Evolutionary conservation across 2,329 filamentous ascomycete genomes (phyloP).

Genomic region (Venturia nashicola): DNA sequence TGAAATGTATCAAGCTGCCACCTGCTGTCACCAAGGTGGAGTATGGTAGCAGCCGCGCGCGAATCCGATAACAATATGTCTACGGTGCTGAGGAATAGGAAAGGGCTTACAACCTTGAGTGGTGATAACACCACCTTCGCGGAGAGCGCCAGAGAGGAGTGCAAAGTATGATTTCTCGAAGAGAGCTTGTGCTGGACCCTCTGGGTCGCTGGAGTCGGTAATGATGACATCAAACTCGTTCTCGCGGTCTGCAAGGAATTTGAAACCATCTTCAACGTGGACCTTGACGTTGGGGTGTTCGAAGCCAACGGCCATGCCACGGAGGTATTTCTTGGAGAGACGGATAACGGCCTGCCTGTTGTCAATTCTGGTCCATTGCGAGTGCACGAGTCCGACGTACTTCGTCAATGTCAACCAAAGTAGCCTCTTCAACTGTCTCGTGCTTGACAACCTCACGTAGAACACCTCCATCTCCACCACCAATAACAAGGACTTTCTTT

Average conservation of each 20-base stretch:
- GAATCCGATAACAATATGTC: background rate
- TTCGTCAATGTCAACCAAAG: slow-evolving; percentile 87
- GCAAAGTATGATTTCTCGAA: slow-evolving; percentile 99
- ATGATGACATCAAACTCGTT: slow-evolving; percentile 99
- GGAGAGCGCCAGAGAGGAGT: slow-evolving; percentile 78
- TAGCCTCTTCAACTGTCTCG: slow-evolving; percentile 88
- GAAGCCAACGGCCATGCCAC: slow-evolving; percentile 86
- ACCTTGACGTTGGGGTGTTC: slow-evolving; percentile 86
- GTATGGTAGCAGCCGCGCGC: background rate
- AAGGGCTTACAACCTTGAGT: slow-evolving; percentile 99
- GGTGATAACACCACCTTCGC: slow-evolving; percentile 94
- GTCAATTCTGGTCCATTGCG: background rate
- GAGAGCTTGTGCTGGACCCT: slow-evolving; percentile 87
- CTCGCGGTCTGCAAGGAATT: slow-evolving; percentile 94
- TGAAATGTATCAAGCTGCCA: background rate
- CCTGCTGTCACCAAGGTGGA: background rate
- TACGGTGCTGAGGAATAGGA: slow-evolving; percentile 21
- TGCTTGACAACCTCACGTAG: slow-evolving; percentile 99
- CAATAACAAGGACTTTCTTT: slow-evolving; percentile 97
- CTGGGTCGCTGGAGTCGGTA: slow-evolving; percentile 95
- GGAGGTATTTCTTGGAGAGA: slow-evolving; percentile 95
- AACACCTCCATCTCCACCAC: slow-evolving; percentile 93
- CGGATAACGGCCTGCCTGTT: slow-evolving; percentile 69
- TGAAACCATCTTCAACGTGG: slow-evolving; percentile 94
- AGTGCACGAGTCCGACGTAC: background rate